A percentile compares a stretch with the other conserved stretches of the same genome.
Evolutionary conservation across 2,329 filamentous ascomycete species (phyloP).

Genomic region (Canariomyces notabilis): DNA sequence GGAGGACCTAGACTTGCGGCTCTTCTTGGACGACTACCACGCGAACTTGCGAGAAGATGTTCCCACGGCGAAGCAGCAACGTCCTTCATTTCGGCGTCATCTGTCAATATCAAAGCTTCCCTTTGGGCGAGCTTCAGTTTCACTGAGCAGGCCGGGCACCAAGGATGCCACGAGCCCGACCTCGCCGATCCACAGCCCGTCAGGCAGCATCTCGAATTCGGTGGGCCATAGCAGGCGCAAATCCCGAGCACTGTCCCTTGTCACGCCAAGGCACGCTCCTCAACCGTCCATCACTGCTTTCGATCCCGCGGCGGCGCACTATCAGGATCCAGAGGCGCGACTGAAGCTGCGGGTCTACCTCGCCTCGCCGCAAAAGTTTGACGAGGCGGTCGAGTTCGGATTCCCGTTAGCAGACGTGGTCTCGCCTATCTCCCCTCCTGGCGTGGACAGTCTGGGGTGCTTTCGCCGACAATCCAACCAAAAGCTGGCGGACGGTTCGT

Average conservation of each 20-base stretch:
- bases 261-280: conserved; percentile 43
- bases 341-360: conserved; percentile 81
- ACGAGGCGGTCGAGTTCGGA: conserved; percentile 90
- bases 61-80: conserved; percentile 41
- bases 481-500: conserved; percentile 35
- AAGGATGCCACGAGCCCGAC: conserved; percentile 36
- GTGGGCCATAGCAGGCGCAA: conserved; percentile 41
- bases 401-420: conserved; percentile 63
- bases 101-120: conserved; percentile 66
- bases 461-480: conserved; percentile 27
- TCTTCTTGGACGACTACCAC: conserved; percentile 67
- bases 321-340: conserved; percentile 83
- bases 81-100: conserved; percentile 63
- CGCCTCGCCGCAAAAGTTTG: conserved; percentile 88
- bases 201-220: conserved; percentile 25
- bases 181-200: conserved; percentile 27
- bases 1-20: conserved; percentile 60
- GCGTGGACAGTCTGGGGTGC: conserved; percentile 27
- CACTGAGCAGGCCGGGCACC: conserved; percentile 42
- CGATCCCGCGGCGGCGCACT: conserved; percentile 73
- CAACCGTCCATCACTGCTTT: conserved; percentile 48
- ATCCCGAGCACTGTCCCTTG: conserved; percentile 52
- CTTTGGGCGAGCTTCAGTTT: conserved; percentile 52
- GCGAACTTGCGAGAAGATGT: conserved; percentile 52
- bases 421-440: conserved; percentile 27